Evolutionary conservation across 2,329 filamentous ascomycete species (phyloP).

Genomic region (Paraphoma chrysanthemicola): DNA sequence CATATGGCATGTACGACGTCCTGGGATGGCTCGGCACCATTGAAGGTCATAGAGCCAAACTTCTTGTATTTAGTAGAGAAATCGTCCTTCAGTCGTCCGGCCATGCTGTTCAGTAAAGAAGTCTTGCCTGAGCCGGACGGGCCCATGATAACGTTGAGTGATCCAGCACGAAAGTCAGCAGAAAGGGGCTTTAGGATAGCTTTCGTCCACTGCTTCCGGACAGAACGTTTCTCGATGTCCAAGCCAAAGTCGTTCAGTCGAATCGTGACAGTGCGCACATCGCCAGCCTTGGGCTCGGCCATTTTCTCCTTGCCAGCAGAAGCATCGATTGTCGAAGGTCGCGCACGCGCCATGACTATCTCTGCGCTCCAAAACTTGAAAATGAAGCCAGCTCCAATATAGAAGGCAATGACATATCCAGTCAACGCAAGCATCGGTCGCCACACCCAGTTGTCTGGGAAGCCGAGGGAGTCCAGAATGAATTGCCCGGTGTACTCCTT

Average conservation of each 20-base stretch:
- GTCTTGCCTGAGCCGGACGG: constrained; percentile 81
- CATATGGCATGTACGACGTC: constrained; percentile 74
- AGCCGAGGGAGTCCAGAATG: constrained; percentile 72
- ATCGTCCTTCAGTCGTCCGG: constrained; percentile 68
- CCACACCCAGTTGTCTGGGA: constrained; percentile 71
- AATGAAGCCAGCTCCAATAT: constrained; percentile 65
- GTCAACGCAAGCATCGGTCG: constrained; percentile 69
- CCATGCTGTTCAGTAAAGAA: constrained; percentile 75
- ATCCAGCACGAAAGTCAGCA: constrained; percentile 70
- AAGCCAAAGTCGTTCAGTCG: constrained; percentile 70
- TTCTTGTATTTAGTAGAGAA: constrained; percentile 67
- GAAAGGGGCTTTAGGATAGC: constrained; percentile 71
- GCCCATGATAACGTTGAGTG: constrained; percentile 80
- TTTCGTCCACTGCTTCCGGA: constrained; percentile 57
- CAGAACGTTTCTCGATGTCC: constrained; percentile 66
- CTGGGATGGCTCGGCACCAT: constrained; percentile 71
- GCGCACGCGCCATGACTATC: constrained; percentile 72
- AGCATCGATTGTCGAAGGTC: constrained; percentile 61
- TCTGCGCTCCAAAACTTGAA: constrained; percentile 71
- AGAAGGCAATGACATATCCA: constrained; percentile 69
- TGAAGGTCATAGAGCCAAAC: constrained; percentile 71
- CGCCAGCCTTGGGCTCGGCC: constrained; percentile 58
- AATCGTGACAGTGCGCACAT: constrained; percentile 69
- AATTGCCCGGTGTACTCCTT: constrained; percentile 72
- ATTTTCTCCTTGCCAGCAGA: constrained; percentile 77